Base-by-base conservation (phyloP, 257 asterid genomes). In the Jaltomata sinuosa region DNA sequence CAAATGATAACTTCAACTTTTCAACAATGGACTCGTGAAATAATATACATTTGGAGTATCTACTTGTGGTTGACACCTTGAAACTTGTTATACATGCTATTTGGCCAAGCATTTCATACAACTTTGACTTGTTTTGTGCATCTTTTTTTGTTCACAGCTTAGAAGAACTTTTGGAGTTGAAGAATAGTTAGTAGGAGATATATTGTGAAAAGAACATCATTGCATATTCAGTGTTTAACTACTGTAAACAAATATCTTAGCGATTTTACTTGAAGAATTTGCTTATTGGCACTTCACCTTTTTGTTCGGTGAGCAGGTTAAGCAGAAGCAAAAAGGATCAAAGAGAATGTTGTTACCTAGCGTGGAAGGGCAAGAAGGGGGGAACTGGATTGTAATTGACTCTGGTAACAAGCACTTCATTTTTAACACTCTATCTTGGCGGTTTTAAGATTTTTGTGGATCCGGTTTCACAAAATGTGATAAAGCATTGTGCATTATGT, bases 331-430 rank as follows among this genome's bases (percentile, higher is more conserved):
- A 87, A 92, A 84, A 86, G 99, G 99, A 84, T 97, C 91, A 31
- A 92, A 90, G 90, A 93, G 94, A 88, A 91, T 93, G 95, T 25
- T 93, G 89, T 87, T 94, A 82, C 99, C 99, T 18, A 87, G 93
- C 79, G 99, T 96, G 89, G 98, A 92, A 55, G 99, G 99, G 84
- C 94, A 93, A 86, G 98, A 93, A 81, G 97, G 96, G 14, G 98
- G 97, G 77, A 96, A 96, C 84, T 94, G 98, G 99, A 89, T 94
- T 86, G 98, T 94, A 83, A 91, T 96, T 0, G 99, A 96, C 88
- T 92, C 98, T 81, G 99, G 99, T 93, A 91, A 71, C 21, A 57
- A 6, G 14, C 45, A 42, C 83, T 40, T 71, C 57, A 47, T 74
- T 21, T n/a, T 32, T n/a, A 21, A 27, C 34, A 3, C 81, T 42